Conservation (phyloP, 2,329 filamentous ascomycete genomes). For the Chrysoporthe deuterocubensis region DNA sequence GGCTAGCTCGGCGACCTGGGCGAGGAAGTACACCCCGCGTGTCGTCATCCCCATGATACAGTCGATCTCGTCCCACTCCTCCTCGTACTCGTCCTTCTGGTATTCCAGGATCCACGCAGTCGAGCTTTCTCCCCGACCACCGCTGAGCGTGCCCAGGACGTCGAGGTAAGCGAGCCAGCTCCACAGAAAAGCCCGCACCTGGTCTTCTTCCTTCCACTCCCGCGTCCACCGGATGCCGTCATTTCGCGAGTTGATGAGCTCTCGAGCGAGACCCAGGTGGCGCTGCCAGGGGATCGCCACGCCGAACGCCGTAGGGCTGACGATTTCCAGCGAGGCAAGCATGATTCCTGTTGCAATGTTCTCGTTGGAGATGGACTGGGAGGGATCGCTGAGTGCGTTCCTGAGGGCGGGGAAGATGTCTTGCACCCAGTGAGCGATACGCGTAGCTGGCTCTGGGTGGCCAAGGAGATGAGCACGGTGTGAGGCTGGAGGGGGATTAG, state of each 20-base stretch:
- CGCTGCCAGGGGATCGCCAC: slow-evolving; percentile 81
- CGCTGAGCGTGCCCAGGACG: slow-evolving; percentile 73
- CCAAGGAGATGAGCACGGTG: slow-evolving; percentile 76
- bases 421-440: slow-evolving; percentile 80
- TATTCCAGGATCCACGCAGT: slow-evolving; percentile 56
- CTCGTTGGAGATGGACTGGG: slow-evolving; percentile 69
- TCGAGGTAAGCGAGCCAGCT: slow-evolving; percentile 87
- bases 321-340: slow-evolving; percentile 81
- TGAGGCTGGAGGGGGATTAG: slow-evolving; percentile 56
- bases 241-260: slow-evolving; percentile 70
- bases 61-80: slow-evolving; percentile 69
- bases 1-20: slow-evolving; percentile 73
- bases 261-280: slow-evolving; percentile 75
- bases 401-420: slow-evolving; percentile 77
- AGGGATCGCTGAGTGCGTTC: slow-evolving; percentile 64
- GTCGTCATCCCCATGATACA: slow-evolving; percentile 82
- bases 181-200: slow-evolving; percentile 73
- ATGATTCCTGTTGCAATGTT: slow-evolving; percentile 83
- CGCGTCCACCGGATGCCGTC: slow-evolving; percentile 54
- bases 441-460: slow-evolving; percentile 73
- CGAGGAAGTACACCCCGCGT: slow-evolving; percentile 70
- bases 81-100: slow-evolving; percentile 54
- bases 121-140: slow-evolving; percentile 55
- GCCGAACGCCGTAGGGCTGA: slow-evolving; percentile 80
- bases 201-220: slow-evolving; percentile 50